Percentiles rank a stretch among this genome's conserved stretches.
Conservation (phyloP, 2,329 filamentous ascomycete species). For the Aspergillus ochraceus region DNA sequence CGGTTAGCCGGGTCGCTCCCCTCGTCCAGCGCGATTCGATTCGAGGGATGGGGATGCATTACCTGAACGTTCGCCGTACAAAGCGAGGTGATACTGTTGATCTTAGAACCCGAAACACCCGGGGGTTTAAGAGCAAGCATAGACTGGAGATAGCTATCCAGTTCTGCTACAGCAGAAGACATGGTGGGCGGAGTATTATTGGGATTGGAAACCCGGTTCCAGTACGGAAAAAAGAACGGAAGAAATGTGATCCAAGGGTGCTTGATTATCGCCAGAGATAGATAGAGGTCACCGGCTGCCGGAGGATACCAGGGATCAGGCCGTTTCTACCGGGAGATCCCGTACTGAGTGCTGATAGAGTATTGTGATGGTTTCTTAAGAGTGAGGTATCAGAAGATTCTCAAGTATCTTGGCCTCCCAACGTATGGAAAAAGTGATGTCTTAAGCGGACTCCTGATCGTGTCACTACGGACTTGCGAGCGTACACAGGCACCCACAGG, state of each 20-base stretch:
- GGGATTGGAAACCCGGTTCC: conserved; percentile 7
- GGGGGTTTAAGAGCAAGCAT: conserved; percentile 90
- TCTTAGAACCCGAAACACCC: conserved; percentile 90
- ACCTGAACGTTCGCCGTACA: conserved; percentile 91
- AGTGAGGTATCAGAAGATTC: conserved; percentile 10
- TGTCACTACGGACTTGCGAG: conserved; percentile 41
- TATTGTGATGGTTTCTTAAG: conserved; percentile 17
- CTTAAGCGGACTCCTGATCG: conserved; percentile 32
- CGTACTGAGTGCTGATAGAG: conserved; percentile 15
- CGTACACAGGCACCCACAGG: conserved; percentile 31
- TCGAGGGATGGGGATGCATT: conserved; percentile 30
- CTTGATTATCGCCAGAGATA: conserved; percentile 20
- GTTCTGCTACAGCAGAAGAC: conserved; percentile 83
- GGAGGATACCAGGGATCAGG: conserved; percentile 15
- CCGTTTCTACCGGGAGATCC: conserved; percentile 28
- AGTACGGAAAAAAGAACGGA: conserved; percentile 12
- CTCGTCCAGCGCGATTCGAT: neutral
- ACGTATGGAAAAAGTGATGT: conserved; percentile 18
- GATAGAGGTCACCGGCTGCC: conserved; percentile 10
- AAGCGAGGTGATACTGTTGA: conserved; percentile 79
- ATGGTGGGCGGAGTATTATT: conserved; percentile 47
- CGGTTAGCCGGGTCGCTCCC: conserved; percentile 22
- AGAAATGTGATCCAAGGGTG: conserved; percentile 9
- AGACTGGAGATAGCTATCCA: conserved; percentile 86
- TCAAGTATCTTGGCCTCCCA: conserved; percentile 10